Percentiles rank a stretch among this genome's conserved stretches.
Evolutionary conservation across 768 basidiomycete species (phyloP).

Genomic region (Tricholoma hemisulphureum): DNA sequence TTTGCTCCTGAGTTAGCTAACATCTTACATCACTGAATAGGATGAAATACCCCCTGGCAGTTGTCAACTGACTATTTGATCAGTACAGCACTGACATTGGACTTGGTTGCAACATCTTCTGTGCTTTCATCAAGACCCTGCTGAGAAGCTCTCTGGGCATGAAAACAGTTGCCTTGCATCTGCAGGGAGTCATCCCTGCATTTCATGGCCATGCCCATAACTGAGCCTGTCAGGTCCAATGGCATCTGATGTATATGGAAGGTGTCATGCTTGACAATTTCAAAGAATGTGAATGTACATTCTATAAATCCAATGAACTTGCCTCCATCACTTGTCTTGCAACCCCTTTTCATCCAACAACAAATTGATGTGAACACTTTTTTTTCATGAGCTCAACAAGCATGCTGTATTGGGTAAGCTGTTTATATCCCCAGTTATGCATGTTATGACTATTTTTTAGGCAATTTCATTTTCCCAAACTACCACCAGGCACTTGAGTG

Average conservation of each 20-base stretch:
- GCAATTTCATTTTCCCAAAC: slow-evolving; percentile 25
- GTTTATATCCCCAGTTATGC: neutral
- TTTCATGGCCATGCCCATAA: slow-evolving; percentile 33
- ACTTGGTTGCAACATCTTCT: slow-evolving; percentile 27
- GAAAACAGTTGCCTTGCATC: neutral
- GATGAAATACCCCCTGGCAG: too few species aligned
- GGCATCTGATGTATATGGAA: slow-evolving; percentile 19
- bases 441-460: slow-evolving; percentile 12
- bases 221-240: slow-evolving; percentile 22
- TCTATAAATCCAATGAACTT: slow-evolving; percentile 28
- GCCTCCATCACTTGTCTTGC: slow-evolving; percentile 17
- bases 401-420: slow-evolving; percentile 11
- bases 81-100: neutral
- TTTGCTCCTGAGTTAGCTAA: too few species aligned
- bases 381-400: slow-evolving; percentile 35
- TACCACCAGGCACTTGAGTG: slow-evolving; percentile 29
- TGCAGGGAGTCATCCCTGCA: slow-evolving; percentile 14
- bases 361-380: slow-evolving; percentile 32
- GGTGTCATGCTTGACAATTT: slow-evolving; percentile 25
- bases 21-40: neutral
- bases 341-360: slow-evolving; percentile 24
- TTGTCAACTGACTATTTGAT: neutral
- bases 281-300: too few species aligned
- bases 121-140: slow-evolving; percentile 24
- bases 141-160: slow-evolving; percentile 18